Evolutionary conservation across 176 grass and related monocot genomes (phyloP), one percentile per base, ranked within the genome.

Genomic region (Cenchrus fungigraminus): DNA sequence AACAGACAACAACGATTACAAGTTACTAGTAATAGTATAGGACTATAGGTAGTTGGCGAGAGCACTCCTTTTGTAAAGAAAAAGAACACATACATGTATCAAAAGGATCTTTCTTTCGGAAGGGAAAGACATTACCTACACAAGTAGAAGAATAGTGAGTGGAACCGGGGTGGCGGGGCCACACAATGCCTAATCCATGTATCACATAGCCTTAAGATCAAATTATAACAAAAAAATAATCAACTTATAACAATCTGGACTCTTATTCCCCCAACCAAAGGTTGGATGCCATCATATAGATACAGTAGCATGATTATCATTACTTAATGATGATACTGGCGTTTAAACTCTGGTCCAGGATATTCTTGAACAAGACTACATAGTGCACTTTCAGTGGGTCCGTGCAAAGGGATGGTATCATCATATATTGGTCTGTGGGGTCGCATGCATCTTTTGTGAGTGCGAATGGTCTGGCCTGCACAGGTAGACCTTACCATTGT

Each of bases 401-500:
- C 16, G 61, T 37, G 78, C 78, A 80, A 80, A 34, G 61, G 1
- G 31, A 28, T 37, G 51, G 12, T 75, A 42, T 42, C 64, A 56
- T 1, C 28, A 11, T 68, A 55, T 50, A 80, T 55, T 74, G 72
- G 46, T 34, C 3, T 61, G 69, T 62, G 76, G 54, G 53, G 84
- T 34, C 31, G 10, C 63, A 53, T 81, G n/a, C 78, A 42, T 54
- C 31, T 53, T 37, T 25, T 56, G 45, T 54, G 19, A 25, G 17
- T 44, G 40, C 6, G 45, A 72, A 53, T 19, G 25, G 5, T 52
- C 28, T 7, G 34, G 53, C 60, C 43, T 51, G 32, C 55, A n/a
- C 55, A 40, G 60, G 76, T 71, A 79, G 25, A 42, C 53, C 75
- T 25, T 52, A 54, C 68, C 31, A 77, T 52, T 20, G 75, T 72